Base-by-base conservation (phyloP, 139 green algal species). In the Tetraselmis chui region DNA sequence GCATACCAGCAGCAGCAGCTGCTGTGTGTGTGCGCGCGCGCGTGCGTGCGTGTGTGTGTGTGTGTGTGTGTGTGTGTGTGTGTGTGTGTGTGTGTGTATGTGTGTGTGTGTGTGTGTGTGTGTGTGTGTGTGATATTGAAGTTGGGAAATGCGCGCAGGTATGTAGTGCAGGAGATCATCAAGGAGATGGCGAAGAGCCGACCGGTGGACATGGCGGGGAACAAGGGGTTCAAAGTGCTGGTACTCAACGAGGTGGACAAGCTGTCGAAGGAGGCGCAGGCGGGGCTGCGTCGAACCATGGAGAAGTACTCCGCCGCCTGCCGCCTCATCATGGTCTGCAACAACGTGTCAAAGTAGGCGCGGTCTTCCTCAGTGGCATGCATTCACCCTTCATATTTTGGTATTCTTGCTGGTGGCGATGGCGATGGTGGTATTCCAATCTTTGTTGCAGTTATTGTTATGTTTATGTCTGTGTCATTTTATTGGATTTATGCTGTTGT, bases 181-280 rank as follows among this genome's bases (percentile, higher is more conserved):
- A 98, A 99, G 84, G 96, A 99, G 26, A 98, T 99, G 92, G 96
- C 95, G 0, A 93, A 91, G 67, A 97, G 87, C 84, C 83, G 93
- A 67, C 93, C 95, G 0, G 85, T 98, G 0, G 93, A 96, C 59
- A 59, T 90, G 26, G 80, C 87, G 86, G 87, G 92, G 28, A 89
- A 89, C 77, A 91, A 91, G 82, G 74, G 82, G 30, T 94, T 94
- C 90, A 97, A 96, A 87, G 85, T 98, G 78, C 87, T 99, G 76
- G 88, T 99, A 27, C 88, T 99, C n/a, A 95, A 96, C 83, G 94
- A 98, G 88, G 95, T 98, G 74, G 96, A 98, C 87, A 84, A 88
- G 24, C 89, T 99, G 79, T 92, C 81, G 76, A 93, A 90, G 58
- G 93, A 97, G 81, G 96, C 96, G 27, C 96, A 98, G 89, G 93